These are phyloP conservation scores for Choricystis sp. DNA, from an alignment of 139 green algal genomes.

Conservation along the genomic window DNA sequence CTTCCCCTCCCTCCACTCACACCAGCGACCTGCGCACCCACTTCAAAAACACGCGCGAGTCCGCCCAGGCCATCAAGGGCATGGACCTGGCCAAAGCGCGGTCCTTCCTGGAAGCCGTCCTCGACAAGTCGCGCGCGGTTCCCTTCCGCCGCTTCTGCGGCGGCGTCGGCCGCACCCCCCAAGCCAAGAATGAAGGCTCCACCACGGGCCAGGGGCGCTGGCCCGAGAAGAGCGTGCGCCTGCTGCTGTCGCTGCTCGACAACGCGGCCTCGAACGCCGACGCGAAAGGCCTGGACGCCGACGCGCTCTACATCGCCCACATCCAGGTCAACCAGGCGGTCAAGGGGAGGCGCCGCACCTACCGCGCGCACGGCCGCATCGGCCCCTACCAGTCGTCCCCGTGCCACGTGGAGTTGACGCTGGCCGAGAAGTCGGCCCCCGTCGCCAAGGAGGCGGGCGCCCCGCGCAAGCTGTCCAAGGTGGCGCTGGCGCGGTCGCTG, in stretches of 20 bases:
- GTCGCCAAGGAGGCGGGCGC: conserved; percentile 35
- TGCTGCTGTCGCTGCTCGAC: conserved; percentile 92
- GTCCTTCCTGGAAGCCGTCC: conserved; percentile 87
- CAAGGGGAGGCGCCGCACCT: conserved; percentile 82
- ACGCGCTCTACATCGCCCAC: conserved; percentile 79
- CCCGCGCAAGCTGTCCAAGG: conserved; percentile 46
- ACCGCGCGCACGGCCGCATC: conserved; percentile 95
- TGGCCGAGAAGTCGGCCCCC: conserved; percentile 67
- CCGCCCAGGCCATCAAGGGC: conserved; percentile 61
- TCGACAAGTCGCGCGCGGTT: conserved; percentile 83
- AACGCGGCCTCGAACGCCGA: conserved; percentile 98
- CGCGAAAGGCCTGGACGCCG: conserved; percentile 93
- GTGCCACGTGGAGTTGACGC: conserved; percentile 93
- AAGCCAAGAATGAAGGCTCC: conserved; percentile 61
- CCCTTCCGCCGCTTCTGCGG: conserved; percentile 91
- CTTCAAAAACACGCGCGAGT: conserved; percentile 97
- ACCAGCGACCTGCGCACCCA: conserved; percentile 69
- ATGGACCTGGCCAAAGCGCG: conserved; percentile 86
- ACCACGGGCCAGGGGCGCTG: conserved; percentile 82
- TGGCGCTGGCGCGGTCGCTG: conserved; percentile 43
- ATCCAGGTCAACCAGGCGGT: conserved; percentile 96
- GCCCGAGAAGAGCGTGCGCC: conserved; percentile 87
- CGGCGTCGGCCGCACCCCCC: conserved; percentile 32
- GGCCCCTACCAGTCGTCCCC: conserved; percentile 96
- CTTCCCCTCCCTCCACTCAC: not conserved